Percentiles rank a stretch among this genome's conserved stretches.
Evolutionary conservation across 345 rosid species (phyloP).

Genomic region (Citrus hindsii): DNA sequence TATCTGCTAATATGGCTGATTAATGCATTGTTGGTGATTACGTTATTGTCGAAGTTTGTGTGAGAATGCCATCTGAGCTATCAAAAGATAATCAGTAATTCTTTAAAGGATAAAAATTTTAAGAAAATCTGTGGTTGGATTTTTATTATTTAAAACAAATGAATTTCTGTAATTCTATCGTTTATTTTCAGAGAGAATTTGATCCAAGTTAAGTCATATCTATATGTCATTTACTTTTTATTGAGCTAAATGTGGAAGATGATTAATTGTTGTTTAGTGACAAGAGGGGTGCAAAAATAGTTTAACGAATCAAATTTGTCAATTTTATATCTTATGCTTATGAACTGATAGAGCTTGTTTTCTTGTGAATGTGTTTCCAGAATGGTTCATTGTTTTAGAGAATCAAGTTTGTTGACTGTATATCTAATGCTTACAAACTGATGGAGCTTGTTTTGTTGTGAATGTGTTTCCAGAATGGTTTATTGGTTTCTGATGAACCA

Average conservation of each 20-base stretch:
- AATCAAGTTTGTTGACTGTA: neutral
- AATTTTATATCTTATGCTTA: neutral
- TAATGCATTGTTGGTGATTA: conserved; percentile 12
- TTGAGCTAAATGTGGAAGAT: neutral
- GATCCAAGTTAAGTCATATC: neutral
- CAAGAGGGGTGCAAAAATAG: neutral
- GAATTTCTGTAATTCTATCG: neutral
- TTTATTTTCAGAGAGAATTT: neutral
- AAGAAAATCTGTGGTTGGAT: neutral
- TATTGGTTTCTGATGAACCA: conserved; percentile 11
- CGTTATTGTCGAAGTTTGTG: neutral
- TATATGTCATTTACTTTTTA: neutral
- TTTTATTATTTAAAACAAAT: neutral
- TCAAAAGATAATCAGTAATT: neutral
- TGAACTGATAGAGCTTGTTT: conserved; percentile 11
- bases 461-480: conserved; percentile 21
- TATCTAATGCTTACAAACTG: conserved; percentile 1
- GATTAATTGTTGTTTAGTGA: neutral
- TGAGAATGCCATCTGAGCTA: neutral
- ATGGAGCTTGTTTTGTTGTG: conserved; percentile 10
- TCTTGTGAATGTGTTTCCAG: conserved; percentile 20
- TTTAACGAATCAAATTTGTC: neutral
- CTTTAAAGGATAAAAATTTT: neutral
- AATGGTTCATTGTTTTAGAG: conserved; percentile 11
- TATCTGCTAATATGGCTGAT: neutral